These are phyloP conservation scores for Perkinsus marinus DNA, from an alignment of 169 alveolate species.

Conservation along the genomic window DNA sequence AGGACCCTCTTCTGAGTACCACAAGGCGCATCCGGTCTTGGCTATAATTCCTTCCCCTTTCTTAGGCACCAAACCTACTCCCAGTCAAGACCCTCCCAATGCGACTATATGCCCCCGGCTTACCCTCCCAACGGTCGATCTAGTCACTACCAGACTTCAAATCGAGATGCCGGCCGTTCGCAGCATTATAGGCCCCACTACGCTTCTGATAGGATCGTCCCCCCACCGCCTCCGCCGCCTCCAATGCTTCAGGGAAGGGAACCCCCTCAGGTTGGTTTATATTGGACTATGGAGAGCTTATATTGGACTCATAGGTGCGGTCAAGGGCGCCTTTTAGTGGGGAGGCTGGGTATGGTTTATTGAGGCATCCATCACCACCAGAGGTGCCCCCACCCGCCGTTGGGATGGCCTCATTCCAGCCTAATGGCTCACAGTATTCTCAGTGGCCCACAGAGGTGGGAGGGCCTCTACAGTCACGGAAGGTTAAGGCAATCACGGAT, in stretches of 20 bases:
- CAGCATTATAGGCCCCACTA: no score
- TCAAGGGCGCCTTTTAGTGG: neutral
- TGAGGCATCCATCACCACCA: neutral
- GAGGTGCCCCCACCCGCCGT: neutral
- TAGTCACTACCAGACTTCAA: neutral
- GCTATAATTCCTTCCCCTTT: no score
- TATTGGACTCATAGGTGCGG: no score
- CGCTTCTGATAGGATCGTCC: no score
- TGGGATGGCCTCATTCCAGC: neutral
- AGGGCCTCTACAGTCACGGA: neutral
- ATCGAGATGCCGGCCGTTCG: no score
- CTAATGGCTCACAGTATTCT: neutral
- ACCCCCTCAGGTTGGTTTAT: no score
- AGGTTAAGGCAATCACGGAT: neutral
- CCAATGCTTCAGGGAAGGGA: no score
- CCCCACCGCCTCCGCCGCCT: no score
- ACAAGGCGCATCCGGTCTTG: no score
- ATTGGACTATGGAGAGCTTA: no score
- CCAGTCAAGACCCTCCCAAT: neutral
- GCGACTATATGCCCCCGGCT: neutral
- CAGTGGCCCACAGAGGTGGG: neutral
- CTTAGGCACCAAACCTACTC: neutral
- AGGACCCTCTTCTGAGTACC: neutral
- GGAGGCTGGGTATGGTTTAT: neutral
- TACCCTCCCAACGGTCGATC: neutral